These are phyloP conservation scores for Asclepias syriaca DNA, from an alignment of 257 asterid species.

Conservation along the genomic window DNA sequence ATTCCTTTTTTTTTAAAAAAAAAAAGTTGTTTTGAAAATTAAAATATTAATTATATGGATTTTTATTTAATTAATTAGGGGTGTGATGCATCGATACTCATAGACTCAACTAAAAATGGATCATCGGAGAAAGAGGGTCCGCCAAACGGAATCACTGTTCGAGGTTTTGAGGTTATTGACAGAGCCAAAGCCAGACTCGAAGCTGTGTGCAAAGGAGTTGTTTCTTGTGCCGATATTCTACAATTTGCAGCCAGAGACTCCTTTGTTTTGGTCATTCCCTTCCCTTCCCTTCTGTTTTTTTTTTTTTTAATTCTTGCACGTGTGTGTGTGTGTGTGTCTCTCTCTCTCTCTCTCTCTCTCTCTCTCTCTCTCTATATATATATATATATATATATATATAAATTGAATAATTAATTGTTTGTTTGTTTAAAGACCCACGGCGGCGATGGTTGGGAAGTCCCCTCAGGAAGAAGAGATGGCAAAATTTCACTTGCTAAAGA, in stretches of 20 bases:
- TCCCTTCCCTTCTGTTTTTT: too few species aligned
- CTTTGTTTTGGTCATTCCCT: constrained; percentile 19
- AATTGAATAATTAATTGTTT: neutral
- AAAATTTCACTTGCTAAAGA: constrained; percentile 45
- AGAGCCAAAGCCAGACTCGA: constrained; percentile 54
- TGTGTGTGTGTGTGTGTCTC: too few species aligned
- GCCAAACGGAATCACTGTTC: constrained; percentile 55
- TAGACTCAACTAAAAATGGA: constrained; percentile 48
- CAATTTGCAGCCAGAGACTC: constrained; percentile 85
- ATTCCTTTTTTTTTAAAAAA: too few species aligned
- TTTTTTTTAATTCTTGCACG: neutral
- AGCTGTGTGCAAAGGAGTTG: constrained; percentile 42
- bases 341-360: too few species aligned
- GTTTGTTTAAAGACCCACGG: constrained; percentile 31
- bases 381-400: too few species aligned
- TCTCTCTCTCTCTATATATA: too few species aligned
- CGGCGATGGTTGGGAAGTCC: constrained; percentile 56
- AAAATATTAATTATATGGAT: too few species aligned
- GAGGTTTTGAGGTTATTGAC: constrained; percentile 65
- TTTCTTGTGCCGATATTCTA: constrained; percentile 80
- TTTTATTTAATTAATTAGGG: constrained; percentile 34
- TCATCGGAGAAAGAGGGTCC: constrained; percentile 70
- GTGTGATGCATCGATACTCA: constrained; percentile 75
- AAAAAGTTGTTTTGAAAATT: too few species aligned
- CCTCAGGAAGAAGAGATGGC: constrained; percentile 75